Conservation (phyloP, 2,329 filamentous ascomycete genomes). For the Fusarium albosuccineum region DNA sequence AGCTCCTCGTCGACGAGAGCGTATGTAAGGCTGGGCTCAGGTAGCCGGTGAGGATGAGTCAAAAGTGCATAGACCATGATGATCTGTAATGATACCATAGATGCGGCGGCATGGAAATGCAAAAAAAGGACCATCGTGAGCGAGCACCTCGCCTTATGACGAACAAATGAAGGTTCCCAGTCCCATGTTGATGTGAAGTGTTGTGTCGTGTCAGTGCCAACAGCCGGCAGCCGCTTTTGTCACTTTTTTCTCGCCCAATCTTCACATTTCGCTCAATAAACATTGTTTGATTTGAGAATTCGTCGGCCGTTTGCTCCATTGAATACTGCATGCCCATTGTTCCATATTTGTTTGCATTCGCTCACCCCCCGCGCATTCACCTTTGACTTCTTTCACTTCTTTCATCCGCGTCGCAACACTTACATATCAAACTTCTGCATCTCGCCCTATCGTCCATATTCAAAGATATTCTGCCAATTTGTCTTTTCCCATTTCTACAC, state of each 20-base stretch:
- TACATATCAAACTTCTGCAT: not conserved
- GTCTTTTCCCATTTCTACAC: not conserved
- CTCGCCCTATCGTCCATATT: not conserved
- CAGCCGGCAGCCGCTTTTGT: not conserved
- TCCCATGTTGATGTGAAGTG: conserved; percentile 5
- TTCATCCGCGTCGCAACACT: conserved; percentile 5
- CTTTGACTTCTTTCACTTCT: not conserved
- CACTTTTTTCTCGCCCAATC: not conserved
- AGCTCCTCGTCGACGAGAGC: conserved; percentile 74
- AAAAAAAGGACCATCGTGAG: conserved; percentile 46
- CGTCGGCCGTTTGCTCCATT: not conserved
- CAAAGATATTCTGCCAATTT: not conserved
- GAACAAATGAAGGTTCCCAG: conserved; percentile 4
- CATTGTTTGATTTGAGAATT: not conserved
- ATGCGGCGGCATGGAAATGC: conserved; percentile 48
- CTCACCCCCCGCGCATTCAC: not conserved
- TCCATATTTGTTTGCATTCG: not conserved
- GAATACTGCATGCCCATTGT: conserved; percentile 1
- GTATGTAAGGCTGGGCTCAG: conserved; percentile 50
- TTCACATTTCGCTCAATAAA: not conserved
- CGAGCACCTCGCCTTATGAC: conserved; percentile 38
- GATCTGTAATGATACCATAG: conserved; percentile 58
- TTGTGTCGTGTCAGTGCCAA: conserved; percentile 25
- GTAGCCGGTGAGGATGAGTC: conserved; percentile 40
- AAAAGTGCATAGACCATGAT: conserved; percentile 48